A percentile compares a stretch with the other conserved stretches of the same genome.
phyloP scores from a whole-genome alignment of 2,329 filamentous ascomycete species.

The Fusarium neocosmosporiellum region DNA sequence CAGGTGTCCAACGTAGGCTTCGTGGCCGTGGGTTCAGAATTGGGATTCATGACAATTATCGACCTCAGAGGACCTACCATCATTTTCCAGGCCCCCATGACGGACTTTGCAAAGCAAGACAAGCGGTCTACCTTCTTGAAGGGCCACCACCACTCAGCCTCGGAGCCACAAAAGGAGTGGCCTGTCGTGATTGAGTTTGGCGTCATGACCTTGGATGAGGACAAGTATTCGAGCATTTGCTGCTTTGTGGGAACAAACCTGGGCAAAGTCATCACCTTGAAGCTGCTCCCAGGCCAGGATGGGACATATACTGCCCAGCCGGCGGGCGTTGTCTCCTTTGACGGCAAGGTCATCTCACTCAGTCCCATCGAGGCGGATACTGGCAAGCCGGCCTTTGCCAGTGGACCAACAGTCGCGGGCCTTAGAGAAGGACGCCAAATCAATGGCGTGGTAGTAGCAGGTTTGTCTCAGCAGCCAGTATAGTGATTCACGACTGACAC shows the following conservation, averaged over 20 bases:
- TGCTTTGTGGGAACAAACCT: slow-evolving; percentile 90
- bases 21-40: slow-evolving; percentile 85
- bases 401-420: slow-evolving; percentile 78
- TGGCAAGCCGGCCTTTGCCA: slow-evolving; percentile 80
- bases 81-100: slow-evolving; percentile 79
- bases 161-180: slow-evolving; percentile 71
- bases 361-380: slow-evolving; percentile 82
- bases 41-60: slow-evolving; percentile 82
- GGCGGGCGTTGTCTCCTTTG: slow-evolving; percentile 74
- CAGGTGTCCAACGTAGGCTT: slow-evolving; percentile 95
- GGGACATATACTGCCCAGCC: slow-evolving; percentile 76
- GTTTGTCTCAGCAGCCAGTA: slow-evolving; percentile 54
- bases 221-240: slow-evolving; percentile 93
- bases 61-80: slow-evolving; percentile 89
- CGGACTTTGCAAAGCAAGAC: slow-evolving; percentile 80
- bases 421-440: slow-evolving; percentile 80
- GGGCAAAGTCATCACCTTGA: slow-evolving; percentile 89
- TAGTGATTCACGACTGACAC: slow-evolving; percentile 39
- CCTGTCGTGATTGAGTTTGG: slow-evolving; percentile 89
- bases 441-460: slow-evolving; percentile 83
- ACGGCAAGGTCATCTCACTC: slow-evolving; percentile 79
- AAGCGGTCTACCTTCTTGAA: slow-evolving; percentile 80
- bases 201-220: slow-evolving; percentile 92
- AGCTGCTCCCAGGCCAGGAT: slow-evolving; percentile 81
- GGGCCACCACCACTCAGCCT: slow-evolving; percentile 47